Evolutionary conservation across 495 filamentous ascomycete genomes (phyloP).

Genomic region (Terfezia claveryi): DNA sequence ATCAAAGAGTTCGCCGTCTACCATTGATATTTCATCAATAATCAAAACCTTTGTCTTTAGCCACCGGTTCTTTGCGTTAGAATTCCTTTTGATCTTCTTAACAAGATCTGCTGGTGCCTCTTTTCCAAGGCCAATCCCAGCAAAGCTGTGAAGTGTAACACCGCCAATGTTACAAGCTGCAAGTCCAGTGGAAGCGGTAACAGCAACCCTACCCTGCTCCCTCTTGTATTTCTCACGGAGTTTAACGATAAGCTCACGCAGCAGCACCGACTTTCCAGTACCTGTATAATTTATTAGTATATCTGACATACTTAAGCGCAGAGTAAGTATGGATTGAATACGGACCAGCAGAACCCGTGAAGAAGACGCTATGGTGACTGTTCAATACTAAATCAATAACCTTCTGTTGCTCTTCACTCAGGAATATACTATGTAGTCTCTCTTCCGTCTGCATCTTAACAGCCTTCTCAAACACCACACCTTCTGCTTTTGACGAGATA

Average conservation of each 20-base stretch:
- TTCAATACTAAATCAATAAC: constrained; percentile 65
- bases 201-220: constrained; percentile 63
- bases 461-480: background rate
- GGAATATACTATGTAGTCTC: constrained; percentile 21
- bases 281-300: constrained; percentile 6
- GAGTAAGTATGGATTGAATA: background rate
- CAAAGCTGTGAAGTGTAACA: constrained; percentile 86
- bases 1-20: constrained; percentile 90
- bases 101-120: constrained; percentile 61
- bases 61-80: constrained; percentile 76
- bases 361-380: constrained; percentile 71
- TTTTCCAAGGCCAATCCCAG: constrained; percentile 88
- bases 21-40: constrained; percentile 95
- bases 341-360: constrained; percentile 78
- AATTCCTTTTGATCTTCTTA: constrained; percentile 76
- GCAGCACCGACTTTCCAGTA: constrained; percentile 89
- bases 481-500: constrained; percentile 1
- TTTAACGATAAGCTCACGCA: constrained; percentile 67
- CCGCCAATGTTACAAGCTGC: constrained; percentile 94
- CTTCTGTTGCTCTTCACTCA: constrained; percentile 67
- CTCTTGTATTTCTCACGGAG: constrained; percentile 50
- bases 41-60: constrained; percentile 65
- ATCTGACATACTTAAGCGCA: background rate
- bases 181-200: constrained; percentile 87
- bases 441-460: constrained; percentile 25